Conservation (phyloP, 371 early-diverging fungal genomes). For the Mortierella sp. region DNA sequence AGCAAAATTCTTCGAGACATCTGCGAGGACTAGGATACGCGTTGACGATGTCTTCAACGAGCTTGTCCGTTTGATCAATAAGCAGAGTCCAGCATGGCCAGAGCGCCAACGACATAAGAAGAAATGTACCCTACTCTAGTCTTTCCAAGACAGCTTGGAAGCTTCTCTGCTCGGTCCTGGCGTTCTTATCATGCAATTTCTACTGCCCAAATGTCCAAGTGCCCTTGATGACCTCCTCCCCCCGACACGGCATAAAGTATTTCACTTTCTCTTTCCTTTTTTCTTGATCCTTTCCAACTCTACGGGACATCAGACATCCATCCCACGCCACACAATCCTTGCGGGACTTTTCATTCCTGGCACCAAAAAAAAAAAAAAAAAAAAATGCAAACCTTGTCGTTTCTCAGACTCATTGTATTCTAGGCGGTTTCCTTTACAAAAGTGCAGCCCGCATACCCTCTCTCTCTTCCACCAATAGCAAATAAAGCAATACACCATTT, state of each 20-base stretch:
- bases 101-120: conserved; percentile 21
- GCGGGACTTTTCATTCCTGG: neutral
- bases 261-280: neutral
- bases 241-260: too few relatives aligned
- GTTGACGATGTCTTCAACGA: conserved; percentile 82
- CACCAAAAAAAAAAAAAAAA: neutral
- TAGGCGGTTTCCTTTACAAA: too few relatives aligned
- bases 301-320: too few relatives aligned
- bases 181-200: neutral
- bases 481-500: too few relatives aligned
- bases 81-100: conserved; percentile 35
- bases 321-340: too few relatives aligned
- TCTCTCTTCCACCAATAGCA: too few relatives aligned
- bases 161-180: neutral
- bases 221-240: neutral
- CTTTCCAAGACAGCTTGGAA: neutral
- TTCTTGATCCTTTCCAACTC: neutral
- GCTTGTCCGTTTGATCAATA: conserved; percentile 69
- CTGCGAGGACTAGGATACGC: conserved; percentile 85
- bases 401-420: neutral
- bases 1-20: conserved; percentile 84
- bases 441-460: too few relatives aligned
- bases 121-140: neutral
- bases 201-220: neutral
- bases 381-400: neutral